phyloP scores from a whole-genome alignment of 306 rosid species.

The Ormosia emarginata region DNA sequence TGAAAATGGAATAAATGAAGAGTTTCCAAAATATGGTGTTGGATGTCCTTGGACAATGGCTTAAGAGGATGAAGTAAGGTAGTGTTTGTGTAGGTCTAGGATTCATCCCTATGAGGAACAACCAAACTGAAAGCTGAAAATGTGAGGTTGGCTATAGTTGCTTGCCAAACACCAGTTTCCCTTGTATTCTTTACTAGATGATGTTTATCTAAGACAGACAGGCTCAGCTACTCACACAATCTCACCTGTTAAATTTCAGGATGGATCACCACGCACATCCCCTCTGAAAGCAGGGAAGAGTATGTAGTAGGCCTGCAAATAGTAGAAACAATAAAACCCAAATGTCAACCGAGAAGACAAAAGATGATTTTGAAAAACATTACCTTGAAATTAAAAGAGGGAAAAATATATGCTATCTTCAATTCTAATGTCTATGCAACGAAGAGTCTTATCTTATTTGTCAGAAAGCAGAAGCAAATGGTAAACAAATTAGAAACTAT shows the following conservation, averaged over 20 bases:
- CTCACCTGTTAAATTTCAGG: slow-evolving; percentile 17
- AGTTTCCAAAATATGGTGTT: not conserved
- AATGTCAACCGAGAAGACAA: not conserved
- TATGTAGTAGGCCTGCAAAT: slow-evolving; percentile 19
- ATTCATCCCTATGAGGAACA: not conserved
- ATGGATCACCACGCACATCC: slow-evolving; percentile 9
- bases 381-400: slow-evolving; percentile 7
- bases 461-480: slow-evolving; percentile 14
- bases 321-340: slow-evolving; percentile 10
- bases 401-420: not conserved
- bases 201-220: not conserved
- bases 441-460: not conserved
- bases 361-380: not conserved
- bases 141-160: slow-evolving; percentile 20
- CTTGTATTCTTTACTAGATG: slow-evolving; percentile 19
- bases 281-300: slow-evolving; percentile 19
- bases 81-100: not conserved
- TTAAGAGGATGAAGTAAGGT: slow-evolving; percentile 3
- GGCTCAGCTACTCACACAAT: not conserved
- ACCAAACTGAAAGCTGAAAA: slow-evolving; percentile 5
- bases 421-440: not conserved
- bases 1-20: not conserved
- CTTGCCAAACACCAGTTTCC: slow-evolving; percentile 29
- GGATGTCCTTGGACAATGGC: slow-evolving; percentile 4
- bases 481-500: not conserved